Percentiles rank a stretch among this genome's conserved stretches.
These are phyloP conservation scores for Vitis cinerea DNA, from an alignment of 164 flowering plant species.

Conservation along the genomic window DNA sequence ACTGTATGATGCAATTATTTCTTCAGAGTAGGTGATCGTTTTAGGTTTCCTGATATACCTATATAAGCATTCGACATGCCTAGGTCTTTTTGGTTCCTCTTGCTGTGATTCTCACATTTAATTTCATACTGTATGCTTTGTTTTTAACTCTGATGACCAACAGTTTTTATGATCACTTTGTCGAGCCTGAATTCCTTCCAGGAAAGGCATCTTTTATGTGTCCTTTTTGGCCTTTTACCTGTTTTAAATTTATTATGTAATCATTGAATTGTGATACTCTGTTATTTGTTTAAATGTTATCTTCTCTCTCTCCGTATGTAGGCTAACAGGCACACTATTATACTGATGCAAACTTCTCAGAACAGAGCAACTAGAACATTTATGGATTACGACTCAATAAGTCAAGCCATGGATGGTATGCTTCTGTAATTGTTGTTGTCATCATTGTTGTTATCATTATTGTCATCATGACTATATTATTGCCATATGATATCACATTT, in stretches of 20 bases:
- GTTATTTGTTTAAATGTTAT: background rate
- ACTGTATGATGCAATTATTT: too few species aligned
- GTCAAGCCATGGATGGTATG: slow-evolving; percentile 95
- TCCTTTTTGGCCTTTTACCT: background rate
- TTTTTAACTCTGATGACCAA: too few species aligned
- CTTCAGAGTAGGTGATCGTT: too few species aligned
- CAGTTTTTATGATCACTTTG: too few species aligned
- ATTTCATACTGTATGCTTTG: too few species aligned
- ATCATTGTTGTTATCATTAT: background rate
- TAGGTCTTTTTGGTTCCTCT: too few species aligned
- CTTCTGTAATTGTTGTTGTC: background rate
- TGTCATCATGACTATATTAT: background rate
- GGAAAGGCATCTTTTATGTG: too few species aligned
- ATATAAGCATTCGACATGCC: too few species aligned
- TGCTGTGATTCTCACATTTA: too few species aligned
- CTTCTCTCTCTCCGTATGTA: slow-evolving; percentile 26
- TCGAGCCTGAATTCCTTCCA: too few species aligned
- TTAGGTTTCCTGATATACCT: too few species aligned
- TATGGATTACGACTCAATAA: slow-evolving; percentile 90
- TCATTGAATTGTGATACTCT: too few species aligned
- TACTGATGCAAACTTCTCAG: slow-evolving; percentile 86
- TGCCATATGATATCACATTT: background rate
- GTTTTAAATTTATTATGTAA: background rate
- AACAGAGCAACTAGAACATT: slow-evolving; percentile 84
- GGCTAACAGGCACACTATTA: slow-evolving; percentile 90